These are phyloP conservation scores for Cystobasidium pallidum DNA, from an alignment of 1,284 basidiomycete species.

Conservation along the genomic window DNA sequence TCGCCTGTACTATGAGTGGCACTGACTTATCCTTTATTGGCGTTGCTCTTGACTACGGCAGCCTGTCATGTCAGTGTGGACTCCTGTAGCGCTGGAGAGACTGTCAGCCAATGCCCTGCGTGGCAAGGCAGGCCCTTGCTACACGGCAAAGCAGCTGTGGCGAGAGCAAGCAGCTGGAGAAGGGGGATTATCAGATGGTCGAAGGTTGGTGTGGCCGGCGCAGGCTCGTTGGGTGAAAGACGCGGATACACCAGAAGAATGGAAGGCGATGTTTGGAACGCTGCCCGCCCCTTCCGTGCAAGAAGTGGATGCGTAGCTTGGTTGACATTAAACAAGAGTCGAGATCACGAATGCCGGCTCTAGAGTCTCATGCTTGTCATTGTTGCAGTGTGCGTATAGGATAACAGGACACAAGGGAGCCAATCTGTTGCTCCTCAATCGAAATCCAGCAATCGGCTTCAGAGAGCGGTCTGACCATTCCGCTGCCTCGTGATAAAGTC, in stretches of 20 bases:
- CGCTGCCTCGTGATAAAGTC: conserved; percentile 6
- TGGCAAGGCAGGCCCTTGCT: conserved; percentile 33
- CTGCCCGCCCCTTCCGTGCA: neutral
- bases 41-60: neutral
- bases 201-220: conserved; percentile 19
- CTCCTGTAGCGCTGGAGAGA: conserved; percentile 20
- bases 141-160: conserved; percentile 34
- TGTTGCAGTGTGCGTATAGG: too few species aligned
- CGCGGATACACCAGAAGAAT: conserved; percentile 35
- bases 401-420: conserved; percentile 15
- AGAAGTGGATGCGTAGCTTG: too few species aligned
- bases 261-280: conserved; percentile 16
- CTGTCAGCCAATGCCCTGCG: conserved; percentile 10
- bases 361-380: too few species aligned
- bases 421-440: conserved; percentile 10
- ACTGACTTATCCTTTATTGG: too few species aligned
- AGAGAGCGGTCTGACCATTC: conserved; percentile 21
- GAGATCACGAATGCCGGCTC: too few species aligned
- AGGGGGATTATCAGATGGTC: conserved; percentile 3
- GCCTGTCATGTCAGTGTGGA: conserved; percentile 35
- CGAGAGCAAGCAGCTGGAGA: neutral
- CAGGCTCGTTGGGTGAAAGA: conserved; percentile 18
- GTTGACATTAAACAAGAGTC: too few species aligned
- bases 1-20: too few species aligned
- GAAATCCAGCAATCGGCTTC: conserved; percentile 25